Conservation (phyloP, 2,329 filamentous ascomycete genomes). For the Dactylonectria estremocensis region DNA sequence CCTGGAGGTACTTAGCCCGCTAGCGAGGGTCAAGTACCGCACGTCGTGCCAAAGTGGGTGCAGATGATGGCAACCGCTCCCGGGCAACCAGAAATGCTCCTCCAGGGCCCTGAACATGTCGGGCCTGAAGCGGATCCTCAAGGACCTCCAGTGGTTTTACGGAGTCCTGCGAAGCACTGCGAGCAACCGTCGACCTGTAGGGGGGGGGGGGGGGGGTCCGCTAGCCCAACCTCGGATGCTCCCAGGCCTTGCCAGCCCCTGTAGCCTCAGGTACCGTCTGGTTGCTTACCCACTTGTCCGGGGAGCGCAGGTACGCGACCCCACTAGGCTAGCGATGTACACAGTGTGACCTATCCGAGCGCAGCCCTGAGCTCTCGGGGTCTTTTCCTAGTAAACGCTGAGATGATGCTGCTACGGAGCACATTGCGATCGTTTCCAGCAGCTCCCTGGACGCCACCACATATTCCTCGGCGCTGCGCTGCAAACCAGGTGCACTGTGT, state of each 20-base stretch:
- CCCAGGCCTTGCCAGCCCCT: conserved; percentile 1
- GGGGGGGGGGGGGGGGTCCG: too few species aligned
- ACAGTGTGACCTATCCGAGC: conserved; percentile 45
- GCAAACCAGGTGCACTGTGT: conserved; percentile 12
- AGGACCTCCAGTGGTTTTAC: conserved; percentile 13
- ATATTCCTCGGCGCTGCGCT: background rate
- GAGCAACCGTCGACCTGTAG: conserved; percentile 9
- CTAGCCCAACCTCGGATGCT: conserved; percentile 13
- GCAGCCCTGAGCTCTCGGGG: conserved; percentile 47
- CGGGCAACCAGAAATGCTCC: conserved; percentile 15
- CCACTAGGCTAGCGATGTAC: conserved; percentile 36
- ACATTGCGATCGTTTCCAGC: conserved; percentile 36
- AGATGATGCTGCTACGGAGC: conserved; percentile 10
- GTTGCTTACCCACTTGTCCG: conserved; percentile 24
- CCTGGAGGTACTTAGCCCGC: conserved; percentile 18
- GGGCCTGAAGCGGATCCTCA: conserved; percentile 17
- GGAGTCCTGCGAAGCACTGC: conserved; percentile 13
- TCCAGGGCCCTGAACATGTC: conserved; percentile 11
- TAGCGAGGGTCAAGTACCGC: conserved; percentile 18
- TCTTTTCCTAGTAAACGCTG: conserved; percentile 29
- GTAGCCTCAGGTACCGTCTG: conserved; percentile 34
- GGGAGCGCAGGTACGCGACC: conserved; percentile 30
- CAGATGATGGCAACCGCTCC: conserved; percentile 16
- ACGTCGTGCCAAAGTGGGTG: conserved; percentile 26
- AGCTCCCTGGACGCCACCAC: conserved; percentile 12